These are phyloP conservation scores for Trebouxia sp. DNA, from an alignment of 139 green algal species.

Conservation along the genomic window DNA sequence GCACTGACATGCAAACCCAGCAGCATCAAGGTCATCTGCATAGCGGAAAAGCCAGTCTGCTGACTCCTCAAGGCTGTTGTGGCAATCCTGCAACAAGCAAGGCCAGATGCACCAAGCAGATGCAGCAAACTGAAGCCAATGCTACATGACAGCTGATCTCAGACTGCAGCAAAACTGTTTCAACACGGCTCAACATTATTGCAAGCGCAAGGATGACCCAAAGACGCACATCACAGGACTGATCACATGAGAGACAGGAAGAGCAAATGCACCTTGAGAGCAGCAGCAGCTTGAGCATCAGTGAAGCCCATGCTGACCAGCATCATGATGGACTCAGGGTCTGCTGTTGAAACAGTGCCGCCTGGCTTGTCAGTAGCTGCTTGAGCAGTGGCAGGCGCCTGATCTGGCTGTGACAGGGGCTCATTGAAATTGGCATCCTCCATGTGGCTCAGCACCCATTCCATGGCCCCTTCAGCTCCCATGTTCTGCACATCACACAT, in stretches of 20 bases:
- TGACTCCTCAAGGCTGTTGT: constrained; percentile 83
- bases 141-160: too few relatives aligned
- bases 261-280: constrained; percentile 30
- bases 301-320: constrained; percentile 89
- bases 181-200: too few relatives aligned
- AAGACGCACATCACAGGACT: too few relatives aligned
- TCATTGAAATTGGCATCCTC: constrained; percentile 91
- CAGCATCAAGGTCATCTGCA: constrained; percentile 79
- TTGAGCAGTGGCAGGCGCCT: not conserved
- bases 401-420: constrained; percentile 54
- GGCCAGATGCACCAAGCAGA: too few relatives aligned
- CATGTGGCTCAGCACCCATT: constrained; percentile 94
- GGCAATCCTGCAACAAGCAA: constrained; percentile 46
- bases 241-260: not conserved
- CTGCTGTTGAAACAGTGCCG: constrained; percentile 10
- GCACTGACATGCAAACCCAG: too few relatives aligned
- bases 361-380: not conserved
- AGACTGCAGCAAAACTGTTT: too few relatives aligned
- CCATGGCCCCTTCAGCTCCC: constrained; percentile 80
- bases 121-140: too few relatives aligned
- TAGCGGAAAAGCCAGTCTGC: constrained; percentile 95
- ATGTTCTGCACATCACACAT: constrained; percentile 52
- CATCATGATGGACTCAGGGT: constrained; percentile 61
- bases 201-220: too few relatives aligned
- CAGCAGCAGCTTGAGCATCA: constrained; percentile 35